Conservation (phyloP, 176 grass and related monocot genomes). For the Chrysopogon serrulatus region DNA sequence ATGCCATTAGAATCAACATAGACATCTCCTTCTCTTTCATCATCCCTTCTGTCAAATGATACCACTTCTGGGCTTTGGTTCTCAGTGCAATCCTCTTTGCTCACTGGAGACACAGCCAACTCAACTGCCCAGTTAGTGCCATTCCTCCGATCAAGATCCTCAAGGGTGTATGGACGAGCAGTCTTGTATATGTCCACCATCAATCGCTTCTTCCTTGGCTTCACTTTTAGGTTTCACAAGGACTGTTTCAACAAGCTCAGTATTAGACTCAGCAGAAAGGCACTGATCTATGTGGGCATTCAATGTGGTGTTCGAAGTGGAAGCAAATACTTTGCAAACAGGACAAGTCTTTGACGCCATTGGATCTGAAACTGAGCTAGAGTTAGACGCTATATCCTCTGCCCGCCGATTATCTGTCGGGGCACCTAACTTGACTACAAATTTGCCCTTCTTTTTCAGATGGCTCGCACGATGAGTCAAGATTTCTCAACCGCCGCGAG, state of each 20-base stretch:
- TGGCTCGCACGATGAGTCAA: slow-evolving; percentile 33
- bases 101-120: slow-evolving; percentile 18
- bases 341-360: slow-evolving; percentile 94
- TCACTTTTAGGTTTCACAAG: slow-evolving; percentile 60
- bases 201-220: slow-evolving; percentile 78
- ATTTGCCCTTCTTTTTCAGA: slow-evolving; percentile 66
- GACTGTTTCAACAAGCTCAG: slow-evolving; percentile 40
- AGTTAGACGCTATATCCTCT: slow-evolving; percentile 61
- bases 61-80: slow-evolving; percentile 33
- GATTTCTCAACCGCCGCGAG: slow-evolving; percentile 24
- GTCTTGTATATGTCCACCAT: slow-evolving; percentile 83
- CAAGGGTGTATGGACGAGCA: slow-evolving; percentile 65
- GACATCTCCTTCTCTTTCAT: slow-evolving; percentile 56
- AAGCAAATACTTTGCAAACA: slow-evolving; percentile 91
- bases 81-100: slow-evolving; percentile 25
- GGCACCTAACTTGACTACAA: slow-evolving; percentile 56
- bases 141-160: slow-evolving; percentile 93
- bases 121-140: slow-evolving; percentile 75
- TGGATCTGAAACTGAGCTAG: slow-evolving; percentile 55
- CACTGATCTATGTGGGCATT: slow-evolving; percentile 98
- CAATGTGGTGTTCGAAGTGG: slow-evolving; percentile 92
- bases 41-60: slow-evolving; percentile 36
- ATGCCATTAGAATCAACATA: slow-evolving; percentile 95
- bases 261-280: slow-evolving; percentile 63
- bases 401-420: slow-evolving; percentile 27